These are phyloP conservation scores for Cenchrus purpureus DNA, from an alignment of 176 grass and related monocot species.

Conservation along the genomic window DNA sequence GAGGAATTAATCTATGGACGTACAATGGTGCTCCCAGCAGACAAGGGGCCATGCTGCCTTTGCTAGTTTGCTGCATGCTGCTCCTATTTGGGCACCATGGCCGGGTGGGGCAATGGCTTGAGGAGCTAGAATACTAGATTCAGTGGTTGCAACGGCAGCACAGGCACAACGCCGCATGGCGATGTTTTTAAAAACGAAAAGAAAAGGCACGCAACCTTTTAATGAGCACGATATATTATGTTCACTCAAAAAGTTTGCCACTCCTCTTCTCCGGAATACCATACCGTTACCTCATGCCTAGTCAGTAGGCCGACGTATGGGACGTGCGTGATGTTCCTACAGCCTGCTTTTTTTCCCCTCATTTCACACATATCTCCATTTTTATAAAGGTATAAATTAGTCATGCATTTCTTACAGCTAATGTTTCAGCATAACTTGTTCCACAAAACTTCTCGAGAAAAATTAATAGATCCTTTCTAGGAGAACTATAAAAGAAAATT, in stretches of 20 bases:
- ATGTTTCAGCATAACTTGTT: too few species aligned
- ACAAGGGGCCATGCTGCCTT: conserved; percentile 5
- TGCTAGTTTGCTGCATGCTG: conserved; percentile 7
- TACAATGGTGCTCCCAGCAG: not conserved
- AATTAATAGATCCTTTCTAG: too few species aligned
- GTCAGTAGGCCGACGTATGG: not conserved
- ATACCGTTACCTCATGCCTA: not conserved
- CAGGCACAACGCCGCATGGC: conserved; percentile 8
- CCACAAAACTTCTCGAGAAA: too few species aligned
- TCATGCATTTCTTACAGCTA: too few species aligned
- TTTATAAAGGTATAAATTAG: too few species aligned
- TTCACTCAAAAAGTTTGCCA: not conserved
- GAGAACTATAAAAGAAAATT: too few species aligned
- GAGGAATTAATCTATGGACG: not conserved
- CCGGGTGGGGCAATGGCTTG: conserved; percentile 24
- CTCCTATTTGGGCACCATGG: conserved; percentile 10
- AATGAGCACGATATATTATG: not conserved
- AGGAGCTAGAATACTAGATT: conserved; percentile 33
- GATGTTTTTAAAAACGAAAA: not conserved
- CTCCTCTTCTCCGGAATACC: not conserved
- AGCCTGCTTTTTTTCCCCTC: too few species aligned
- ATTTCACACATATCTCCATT: too few species aligned
- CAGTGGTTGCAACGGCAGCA: not conserved
- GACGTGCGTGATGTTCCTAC: not conserved
- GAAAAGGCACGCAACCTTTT: not conserved